A percentile compares a stretch with the other conserved stretches of the same genome.
Evolutionary conservation across 257 asterid genomes (phyloP).

Genomic region (Fraxinus quadrangulata): DNA sequence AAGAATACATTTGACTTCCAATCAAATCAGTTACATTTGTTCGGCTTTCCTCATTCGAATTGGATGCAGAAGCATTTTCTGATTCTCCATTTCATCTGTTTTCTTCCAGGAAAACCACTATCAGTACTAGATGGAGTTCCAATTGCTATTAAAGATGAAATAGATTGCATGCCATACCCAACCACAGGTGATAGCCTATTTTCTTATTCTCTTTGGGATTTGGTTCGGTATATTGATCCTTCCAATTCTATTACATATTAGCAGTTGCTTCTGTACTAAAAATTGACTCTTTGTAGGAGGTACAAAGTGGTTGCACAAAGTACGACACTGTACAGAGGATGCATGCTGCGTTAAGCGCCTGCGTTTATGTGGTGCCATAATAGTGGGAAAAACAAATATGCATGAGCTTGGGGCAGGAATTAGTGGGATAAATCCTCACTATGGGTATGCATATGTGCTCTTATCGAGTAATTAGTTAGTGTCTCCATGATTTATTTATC

Average conservation of each 20-base stretch:
- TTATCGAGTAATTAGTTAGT: background rate
- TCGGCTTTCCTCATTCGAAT: background rate
- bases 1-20: background rate
- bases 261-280: conserved; percentile 5
- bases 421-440: conserved; percentile 94
- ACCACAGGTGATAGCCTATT: conserved; percentile 61
- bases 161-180: conserved; percentile 88
- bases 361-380: conserved; percentile 78
- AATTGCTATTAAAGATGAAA: conserved; percentile 82
- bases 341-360: conserved; percentile 74
- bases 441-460: conserved; percentile 54
- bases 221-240: background rate
- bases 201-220: background rate
- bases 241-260: background rate
- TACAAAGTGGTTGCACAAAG: conserved; percentile 85
- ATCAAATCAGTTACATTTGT: background rate
- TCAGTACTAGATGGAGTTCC: conserved; percentile 87
- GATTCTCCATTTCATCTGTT: background rate
- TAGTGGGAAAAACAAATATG: conserved; percentile 93
- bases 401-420: conserved; percentile 97
- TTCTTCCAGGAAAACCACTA: conserved; percentile 59
- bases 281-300: conserved; percentile 54
- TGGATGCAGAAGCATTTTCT: background rate
- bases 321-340: conserved; percentile 59
- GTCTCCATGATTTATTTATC: background rate